Evolutionary conservation across 208 protist species (phyloP), one percentile per base, ranked within the genome.

Genomic region (Blastocrithidia nonstop): DNA sequence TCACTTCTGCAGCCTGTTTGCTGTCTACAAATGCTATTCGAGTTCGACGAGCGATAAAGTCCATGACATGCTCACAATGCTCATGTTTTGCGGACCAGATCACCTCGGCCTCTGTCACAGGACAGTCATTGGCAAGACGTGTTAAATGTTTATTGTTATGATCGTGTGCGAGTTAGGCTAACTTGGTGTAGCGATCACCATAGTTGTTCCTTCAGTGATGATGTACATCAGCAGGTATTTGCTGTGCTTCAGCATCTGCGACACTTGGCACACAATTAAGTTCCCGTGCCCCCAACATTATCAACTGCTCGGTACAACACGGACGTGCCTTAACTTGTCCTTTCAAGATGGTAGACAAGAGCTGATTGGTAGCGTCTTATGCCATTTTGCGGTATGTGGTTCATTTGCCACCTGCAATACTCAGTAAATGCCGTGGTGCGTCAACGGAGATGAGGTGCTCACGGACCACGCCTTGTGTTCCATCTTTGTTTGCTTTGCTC

Each of bases 361-460:
- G 59, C 13, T 60, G 48, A 60, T 93, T 72, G 16, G 96, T 71
- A 2, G 75, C 66, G 50, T 97, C 80, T 68, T 96, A 70, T 9
- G 86, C 76, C 61, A 97, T 97, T 51, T 79, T 72, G 47, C 94
- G 86, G 68, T 95, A 97, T 23, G 91, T 96, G 33, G 94, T 97
- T 92, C 94, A 97, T 68, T 97, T 97, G 28, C 94, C 93, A 17
- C 94, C 94, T 4, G 73, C 73, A 19, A 97, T 74, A 45, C 75
- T 86, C 7, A 97, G 26, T 26, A 96, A 72, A 28, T 50, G 77
- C 27, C 57, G 48, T 21, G 61, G n/a, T 25, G 44, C 38, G 43
- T 85, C 68, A 1, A 79, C 67, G 7, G 82, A 57, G 53, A 97
- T 77, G 48, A 89, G 55, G 66, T 97, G 91, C 55, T 97, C 90